These are phyloP conservation scores for Sclerotinia subarctica DNA, from an alignment of 2,329 filamentous ascomycete genomes.

Conservation along the genomic window DNA sequence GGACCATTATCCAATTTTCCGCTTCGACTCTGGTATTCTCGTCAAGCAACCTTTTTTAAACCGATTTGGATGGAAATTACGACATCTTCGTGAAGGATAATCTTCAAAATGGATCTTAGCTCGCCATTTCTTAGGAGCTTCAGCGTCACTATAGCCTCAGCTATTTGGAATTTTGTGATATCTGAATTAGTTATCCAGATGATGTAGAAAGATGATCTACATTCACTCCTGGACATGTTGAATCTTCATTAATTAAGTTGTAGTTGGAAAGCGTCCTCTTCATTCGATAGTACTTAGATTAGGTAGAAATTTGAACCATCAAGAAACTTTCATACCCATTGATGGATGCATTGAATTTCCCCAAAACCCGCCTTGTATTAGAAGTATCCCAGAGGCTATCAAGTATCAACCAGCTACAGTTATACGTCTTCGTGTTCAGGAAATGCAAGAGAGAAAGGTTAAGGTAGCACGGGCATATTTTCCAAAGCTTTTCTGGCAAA, in stretches of 20 bases:
- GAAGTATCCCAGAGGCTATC: not conserved
- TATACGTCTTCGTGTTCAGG: not conserved
- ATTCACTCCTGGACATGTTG: too few species aligned
- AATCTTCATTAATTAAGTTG: not conserved
- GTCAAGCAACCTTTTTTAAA: too few species aligned
- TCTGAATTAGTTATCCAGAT: too few species aligned
- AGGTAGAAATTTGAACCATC: not conserved
- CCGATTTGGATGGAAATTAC: not conserved
- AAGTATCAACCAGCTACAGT: not conserved
- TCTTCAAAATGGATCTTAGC: not conserved
- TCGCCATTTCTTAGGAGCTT: not conserved
- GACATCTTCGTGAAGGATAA: not conserved
- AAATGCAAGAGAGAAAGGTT: not conserved
- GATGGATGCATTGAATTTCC: not conserved
- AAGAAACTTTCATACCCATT: not conserved
- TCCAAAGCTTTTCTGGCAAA: not conserved
- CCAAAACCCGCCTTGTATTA: too few species aligned
- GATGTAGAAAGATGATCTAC: too few species aligned
- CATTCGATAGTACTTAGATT: not conserved
- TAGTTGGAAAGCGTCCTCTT: not conserved
- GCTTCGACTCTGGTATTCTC: too few species aligned
- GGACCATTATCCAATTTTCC: too few species aligned
- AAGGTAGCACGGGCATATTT: not conserved
- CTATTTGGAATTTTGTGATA: not conserved
- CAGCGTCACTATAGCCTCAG: not conserved